Conservation (phyloP, 1,284 basidiomycete genomes). For the Schizophyllum commune region DNA sequence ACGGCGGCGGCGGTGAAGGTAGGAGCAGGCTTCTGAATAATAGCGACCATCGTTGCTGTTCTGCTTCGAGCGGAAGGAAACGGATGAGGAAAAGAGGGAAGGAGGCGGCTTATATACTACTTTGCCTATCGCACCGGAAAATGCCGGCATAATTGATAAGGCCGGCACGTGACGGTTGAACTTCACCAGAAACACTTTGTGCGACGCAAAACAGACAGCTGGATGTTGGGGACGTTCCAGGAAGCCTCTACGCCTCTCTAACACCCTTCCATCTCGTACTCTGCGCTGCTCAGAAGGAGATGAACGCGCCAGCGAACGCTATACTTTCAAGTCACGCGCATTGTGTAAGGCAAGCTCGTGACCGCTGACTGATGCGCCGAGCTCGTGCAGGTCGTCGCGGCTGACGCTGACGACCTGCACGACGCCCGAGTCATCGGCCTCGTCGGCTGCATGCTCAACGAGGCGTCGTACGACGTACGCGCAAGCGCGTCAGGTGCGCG, state of each 20-base stretch:
- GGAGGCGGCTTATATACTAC: not conserved
- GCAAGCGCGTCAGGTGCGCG: too few species aligned
- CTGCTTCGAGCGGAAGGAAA: not conserved
- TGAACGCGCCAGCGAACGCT: not conserved
- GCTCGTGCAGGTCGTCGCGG: not conserved
- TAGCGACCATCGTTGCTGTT: constrained; percentile 47
- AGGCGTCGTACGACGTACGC: too few species aligned
- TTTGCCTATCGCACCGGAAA: too few species aligned
- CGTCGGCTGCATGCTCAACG: not conserved
- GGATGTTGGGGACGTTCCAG: too few species aligned
- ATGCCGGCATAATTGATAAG: too few species aligned
- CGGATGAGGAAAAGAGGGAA: not conserved
- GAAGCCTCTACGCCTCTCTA: too few species aligned
- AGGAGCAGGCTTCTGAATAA: constrained; percentile 73
- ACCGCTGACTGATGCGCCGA: not conserved
- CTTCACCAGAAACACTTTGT: too few species aligned
- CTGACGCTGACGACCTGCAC: not conserved
- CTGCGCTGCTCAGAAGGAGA: not conserved
- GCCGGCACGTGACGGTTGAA: too few species aligned
- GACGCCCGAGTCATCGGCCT: not conserved
- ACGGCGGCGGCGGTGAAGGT: constrained; percentile 72
- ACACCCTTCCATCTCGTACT: not conserved
- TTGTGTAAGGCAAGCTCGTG: not conserved
- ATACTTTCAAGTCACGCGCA: not conserved
- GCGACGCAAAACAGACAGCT: too few species aligned